Evolutionary conservation across 441 rosid species (phyloP).

Genomic region (Euphorbia corollata): DNA sequence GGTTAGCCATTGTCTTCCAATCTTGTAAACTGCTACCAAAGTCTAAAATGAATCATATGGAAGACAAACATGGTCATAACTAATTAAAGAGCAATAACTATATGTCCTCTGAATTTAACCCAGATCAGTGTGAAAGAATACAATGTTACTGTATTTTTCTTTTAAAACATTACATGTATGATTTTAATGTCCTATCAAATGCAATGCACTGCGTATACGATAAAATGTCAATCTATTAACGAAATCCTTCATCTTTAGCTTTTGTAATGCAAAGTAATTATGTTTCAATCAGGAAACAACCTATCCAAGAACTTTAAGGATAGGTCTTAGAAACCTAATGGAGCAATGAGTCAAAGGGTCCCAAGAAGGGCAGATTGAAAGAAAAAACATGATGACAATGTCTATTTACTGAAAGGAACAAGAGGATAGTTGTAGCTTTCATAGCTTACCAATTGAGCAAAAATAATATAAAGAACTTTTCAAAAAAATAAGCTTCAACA

Average conservation of each 20-base stretch:
- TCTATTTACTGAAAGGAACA: neutral
- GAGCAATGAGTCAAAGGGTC: no score
- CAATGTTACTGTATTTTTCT: neutral
- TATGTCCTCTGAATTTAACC: neutral
- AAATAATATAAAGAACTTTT: no score
- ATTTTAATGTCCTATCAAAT: neutral
- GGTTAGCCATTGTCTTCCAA: conserved; percentile 49
- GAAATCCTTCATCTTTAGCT: neutral
- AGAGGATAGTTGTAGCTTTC: neutral
- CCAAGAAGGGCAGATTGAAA: no score
- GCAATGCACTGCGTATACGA: neutral
- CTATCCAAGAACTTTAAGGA: neutral
- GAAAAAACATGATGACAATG: neutral
- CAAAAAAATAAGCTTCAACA: neutral
- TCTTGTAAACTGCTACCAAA: conserved; percentile 53
- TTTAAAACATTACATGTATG: neutral
- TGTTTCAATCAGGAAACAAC: neutral
- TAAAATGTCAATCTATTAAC: neutral
- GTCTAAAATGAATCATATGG: conserved; percentile 14
- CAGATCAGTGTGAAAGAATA: neutral
- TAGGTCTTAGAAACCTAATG: neutral
- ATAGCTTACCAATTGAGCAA: neutral
- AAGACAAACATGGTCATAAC: neutral
- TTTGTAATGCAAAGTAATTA: neutral
- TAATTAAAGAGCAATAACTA: neutral